Evolutionary conservation across 192 early-diverging fungal genomes (phyloP).

Genomic region (Rhizoclosmatium sp.): DNA sequence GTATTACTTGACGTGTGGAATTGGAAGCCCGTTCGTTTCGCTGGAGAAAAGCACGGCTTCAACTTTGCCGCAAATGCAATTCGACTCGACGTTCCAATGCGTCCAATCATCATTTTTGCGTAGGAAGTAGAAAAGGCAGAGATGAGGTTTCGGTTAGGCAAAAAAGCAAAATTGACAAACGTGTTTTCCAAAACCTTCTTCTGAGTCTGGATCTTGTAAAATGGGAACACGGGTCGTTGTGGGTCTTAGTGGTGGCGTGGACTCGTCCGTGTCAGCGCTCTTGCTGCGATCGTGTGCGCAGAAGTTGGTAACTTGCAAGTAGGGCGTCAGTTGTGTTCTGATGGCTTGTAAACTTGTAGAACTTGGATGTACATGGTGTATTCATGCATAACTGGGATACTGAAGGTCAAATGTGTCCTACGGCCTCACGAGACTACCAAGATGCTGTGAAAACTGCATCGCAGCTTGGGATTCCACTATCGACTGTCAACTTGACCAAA

Average conservation of each 20-base stretch:
- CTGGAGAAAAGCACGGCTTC: neutral
- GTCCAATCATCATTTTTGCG: neutral
- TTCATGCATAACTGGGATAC: constrained; percentile 98
- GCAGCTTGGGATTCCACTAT: constrained; percentile 72
- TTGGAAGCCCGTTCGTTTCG: neutral
- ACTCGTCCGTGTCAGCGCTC: constrained; percentile 86
- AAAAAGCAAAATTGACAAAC: neutral
- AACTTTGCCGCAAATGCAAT: neutral
- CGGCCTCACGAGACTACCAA: constrained; percentile 17
- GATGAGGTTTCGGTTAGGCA: neutral
- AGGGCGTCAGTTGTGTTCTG: neutral
- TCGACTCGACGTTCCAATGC: neutral
- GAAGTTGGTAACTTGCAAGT: neutral
- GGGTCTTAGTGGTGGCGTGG: constrained; percentile 94
- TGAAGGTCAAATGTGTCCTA: constrained; percentile 47
- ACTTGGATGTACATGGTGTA: constrained; percentile 69
- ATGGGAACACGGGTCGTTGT: constrained; percentile 64
- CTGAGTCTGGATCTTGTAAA: too few relatives aligned
- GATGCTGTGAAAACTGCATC: constrained; percentile 56
- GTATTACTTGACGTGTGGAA: neutral
- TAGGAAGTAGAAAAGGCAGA: neutral
- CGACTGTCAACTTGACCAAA: constrained; percentile 74
- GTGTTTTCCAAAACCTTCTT: too few relatives aligned
- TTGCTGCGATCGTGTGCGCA: constrained; percentile 61
- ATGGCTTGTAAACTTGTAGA: neutral